Evolutionary conservation across 805 yeast species (phyloP).

Genomic region (Yarrowia phangngaensis): DNA sequence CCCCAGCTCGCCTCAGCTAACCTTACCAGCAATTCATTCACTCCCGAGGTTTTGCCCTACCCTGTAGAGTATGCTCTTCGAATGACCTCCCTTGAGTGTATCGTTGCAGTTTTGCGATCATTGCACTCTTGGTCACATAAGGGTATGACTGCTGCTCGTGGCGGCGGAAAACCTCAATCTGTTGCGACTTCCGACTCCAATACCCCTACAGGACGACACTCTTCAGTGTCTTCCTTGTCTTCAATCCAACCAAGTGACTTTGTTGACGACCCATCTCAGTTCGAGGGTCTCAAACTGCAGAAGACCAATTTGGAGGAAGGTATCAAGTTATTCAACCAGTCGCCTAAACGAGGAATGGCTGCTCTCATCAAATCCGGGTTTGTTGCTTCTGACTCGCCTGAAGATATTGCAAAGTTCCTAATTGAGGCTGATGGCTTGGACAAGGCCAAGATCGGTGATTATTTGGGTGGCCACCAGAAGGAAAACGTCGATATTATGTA

Average conservation of each 20-base stretch:
- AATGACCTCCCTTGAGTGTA: constrained; percentile 70
- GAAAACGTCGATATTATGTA: constrained; percentile 81
- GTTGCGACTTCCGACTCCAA: constrained; percentile 29
- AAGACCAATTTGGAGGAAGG: constrained; percentile 80
- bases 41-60: constrained; percentile 35
- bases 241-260: constrained; percentile 25
- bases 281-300: constrained; percentile 76
- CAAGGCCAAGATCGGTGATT: constrained; percentile 83
- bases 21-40: constrained; percentile 43
- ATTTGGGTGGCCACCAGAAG: constrained; percentile 82
- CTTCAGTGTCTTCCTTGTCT: constrained; percentile 9
- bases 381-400: constrained; percentile 57
- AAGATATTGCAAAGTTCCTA: constrained; percentile 69
- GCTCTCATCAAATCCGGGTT: constrained; percentile 61
- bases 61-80: constrained; percentile 84
- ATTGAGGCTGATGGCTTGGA: constrained; percentile 68
- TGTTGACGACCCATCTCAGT: constrained; percentile 72
- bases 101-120: constrained; percentile 78
- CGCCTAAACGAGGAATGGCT: constrained; percentile 76
- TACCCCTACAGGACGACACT: constrained; percentile 12
- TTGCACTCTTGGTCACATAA: constrained; percentile 84
- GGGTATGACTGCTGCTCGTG: constrained; percentile 40
- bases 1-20: constrained; percentile 73
- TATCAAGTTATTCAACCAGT: constrained; percentile 71
- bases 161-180: constrained; percentile 20